Base-by-base conservation (phyloP, 176 grass and related monocot species). In the Saccharum spontaneum region DNA sequence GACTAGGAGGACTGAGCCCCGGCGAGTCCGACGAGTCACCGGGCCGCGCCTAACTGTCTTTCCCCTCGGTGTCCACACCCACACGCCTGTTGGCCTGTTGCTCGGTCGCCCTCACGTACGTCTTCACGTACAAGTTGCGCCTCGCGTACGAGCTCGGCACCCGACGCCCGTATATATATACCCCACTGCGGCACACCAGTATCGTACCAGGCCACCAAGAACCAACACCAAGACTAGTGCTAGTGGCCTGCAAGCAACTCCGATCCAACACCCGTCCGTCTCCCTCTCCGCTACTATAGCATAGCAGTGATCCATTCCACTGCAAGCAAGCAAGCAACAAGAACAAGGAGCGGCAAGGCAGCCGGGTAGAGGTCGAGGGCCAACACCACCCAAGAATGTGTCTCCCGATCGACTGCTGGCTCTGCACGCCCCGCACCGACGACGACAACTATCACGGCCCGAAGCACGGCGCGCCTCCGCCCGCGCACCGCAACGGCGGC, bases 341-440 rank as follows among this genome's bases (percentile, higher is more conserved):
- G 45, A n/a, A n/a, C 34, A 7, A 49, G 46, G 6, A 69, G 22
- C n/a, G n/a, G n/a, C 7, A n/a, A 15, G 46, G 13, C 14, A 49
- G 13, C 44, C 44, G 14, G 14, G 14, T 41, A 16, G 4, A 23
- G 16, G 68, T 20, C 24, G 26, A 83, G 38, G 4, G 4, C 46
- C 14, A 16, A 6, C 40, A 6, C 48, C 79, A 22, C 0, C 39
- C 0, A 57, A 89, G n/a, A 40, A 86, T 90, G 88, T 90, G 88
- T 43, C 18, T 90, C 71, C 8, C 15, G n/a, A n/a, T n/a, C n/a
- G n/a, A n/a, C n/a, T n/a, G n/a, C n/a, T n/a, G n/a, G n/a, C n/a
- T n/a, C n/a, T n/a, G n/a, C n/a, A n/a, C n/a, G n/a, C n/a, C n/a
- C n/a, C n/a, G n/a, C n/a, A n/a, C n/a, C n/a, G n/a, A n/a, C n/a